Conservation (phyloP, 2,329 filamentous ascomycete genomes). For the Neurospora sp. region DNA sequence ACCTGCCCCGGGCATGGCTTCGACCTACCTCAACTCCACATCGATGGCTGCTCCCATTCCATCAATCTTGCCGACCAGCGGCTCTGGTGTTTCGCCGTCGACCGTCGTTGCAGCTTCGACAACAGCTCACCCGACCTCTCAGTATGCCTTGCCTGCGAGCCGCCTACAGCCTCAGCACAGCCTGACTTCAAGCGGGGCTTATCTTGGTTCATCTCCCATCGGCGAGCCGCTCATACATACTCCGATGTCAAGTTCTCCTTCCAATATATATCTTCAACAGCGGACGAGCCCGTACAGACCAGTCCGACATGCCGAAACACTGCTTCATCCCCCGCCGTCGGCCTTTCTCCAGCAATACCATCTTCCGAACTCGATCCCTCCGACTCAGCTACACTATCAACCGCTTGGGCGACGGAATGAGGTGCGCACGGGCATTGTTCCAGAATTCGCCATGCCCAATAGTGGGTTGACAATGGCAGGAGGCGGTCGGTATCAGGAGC, state of each 20-base stretch:
- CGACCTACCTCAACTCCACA: slow-evolving; percentile 56
- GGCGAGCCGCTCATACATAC: slow-evolving; percentile 54
- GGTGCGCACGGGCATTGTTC: slow-evolving; percentile 60
- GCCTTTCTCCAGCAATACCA: slow-evolving; percentile 67
- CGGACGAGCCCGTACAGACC: slow-evolving; percentile 88
- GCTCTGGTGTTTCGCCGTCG: slow-evolving; percentile 23
- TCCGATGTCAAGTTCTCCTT: slow-evolving; percentile 71
- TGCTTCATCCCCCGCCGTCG: slow-evolving; percentile 81
- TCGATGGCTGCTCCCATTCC: slow-evolving; percentile 29
- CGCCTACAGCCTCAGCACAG: slow-evolving; percentile 41
- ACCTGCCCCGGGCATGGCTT: slow-evolving; percentile 58
- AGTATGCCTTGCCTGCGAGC: slow-evolving; percentile 42
- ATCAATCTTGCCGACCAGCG: slow-evolving; percentile 21
- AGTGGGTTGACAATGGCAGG: neutral
- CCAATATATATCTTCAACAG: slow-evolving; percentile 68
- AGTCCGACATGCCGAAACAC: slow-evolving; percentile 76
- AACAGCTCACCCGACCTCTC: slow-evolving; percentile 23
- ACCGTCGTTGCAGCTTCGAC: slow-evolving; percentile 25
- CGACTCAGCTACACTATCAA: slow-evolving; percentile 75
- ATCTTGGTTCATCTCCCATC: slow-evolving; percentile 58
- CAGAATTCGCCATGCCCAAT: slow-evolving; percentile 38
- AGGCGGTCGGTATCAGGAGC: neutral
- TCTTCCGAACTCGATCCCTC: slow-evolving; percentile 37
- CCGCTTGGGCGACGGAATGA: slow-evolving; percentile 61
- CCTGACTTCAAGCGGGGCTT: slow-evolving; percentile 31